Evolutionary conservation across 2,329 filamentous ascomycete species (phyloP).

Genomic region (Graphilbum sp.): DNA sequence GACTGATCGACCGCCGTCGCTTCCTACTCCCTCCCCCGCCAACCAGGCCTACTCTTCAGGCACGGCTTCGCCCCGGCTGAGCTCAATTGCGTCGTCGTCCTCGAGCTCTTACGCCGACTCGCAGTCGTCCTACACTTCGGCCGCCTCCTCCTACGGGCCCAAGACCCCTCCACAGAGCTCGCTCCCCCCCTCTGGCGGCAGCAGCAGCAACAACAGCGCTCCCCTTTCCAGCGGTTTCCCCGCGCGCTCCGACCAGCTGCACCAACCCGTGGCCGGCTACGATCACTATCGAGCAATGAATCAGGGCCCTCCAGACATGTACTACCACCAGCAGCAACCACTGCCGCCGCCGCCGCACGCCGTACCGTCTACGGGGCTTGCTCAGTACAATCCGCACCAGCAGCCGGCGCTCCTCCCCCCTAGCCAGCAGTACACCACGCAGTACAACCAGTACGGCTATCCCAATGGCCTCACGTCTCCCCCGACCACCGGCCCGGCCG

Average conservation of each 20-base stretch:
- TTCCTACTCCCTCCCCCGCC: constrained; percentile 48
- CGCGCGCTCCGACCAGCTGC: constrained; percentile 13
- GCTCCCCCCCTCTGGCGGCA: constrained; percentile 29
- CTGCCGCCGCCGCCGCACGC: constrained; percentile 61
- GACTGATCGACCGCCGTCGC: constrained; percentile 56
- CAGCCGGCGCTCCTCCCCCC: constrained; percentile 64
- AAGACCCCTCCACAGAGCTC: constrained; percentile 62
- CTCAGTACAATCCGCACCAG: constrained; percentile 58
- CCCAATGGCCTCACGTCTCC: constrained; percentile 66
- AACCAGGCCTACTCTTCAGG: constrained; percentile 56
- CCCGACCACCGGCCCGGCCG: constrained; percentile 44
- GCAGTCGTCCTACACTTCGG: constrained; percentile 37
- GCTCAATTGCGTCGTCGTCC: constrained; percentile 50
- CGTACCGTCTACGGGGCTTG: constrained; percentile 55
- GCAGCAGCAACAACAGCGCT: too few relatives aligned
- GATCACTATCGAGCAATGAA: constrained; percentile 54
- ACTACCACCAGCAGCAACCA: constrained; percentile 67
- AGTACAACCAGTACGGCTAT: constrained; percentile 64
- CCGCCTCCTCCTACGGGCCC: constrained; percentile 42
- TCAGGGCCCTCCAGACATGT: constrained; percentile 65
- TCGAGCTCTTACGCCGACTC: constrained; percentile 32
- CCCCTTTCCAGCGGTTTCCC: constrained; percentile 18
- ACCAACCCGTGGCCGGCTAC: constrained; percentile 20
- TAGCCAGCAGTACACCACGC: constrained; percentile 31
- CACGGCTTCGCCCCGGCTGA: constrained; percentile 59